Percentiles rank a stretch among this genome's conserved stretches.
Conservation (phyloP, 257 asterid species). For the Solanum habrochaites region DNA sequence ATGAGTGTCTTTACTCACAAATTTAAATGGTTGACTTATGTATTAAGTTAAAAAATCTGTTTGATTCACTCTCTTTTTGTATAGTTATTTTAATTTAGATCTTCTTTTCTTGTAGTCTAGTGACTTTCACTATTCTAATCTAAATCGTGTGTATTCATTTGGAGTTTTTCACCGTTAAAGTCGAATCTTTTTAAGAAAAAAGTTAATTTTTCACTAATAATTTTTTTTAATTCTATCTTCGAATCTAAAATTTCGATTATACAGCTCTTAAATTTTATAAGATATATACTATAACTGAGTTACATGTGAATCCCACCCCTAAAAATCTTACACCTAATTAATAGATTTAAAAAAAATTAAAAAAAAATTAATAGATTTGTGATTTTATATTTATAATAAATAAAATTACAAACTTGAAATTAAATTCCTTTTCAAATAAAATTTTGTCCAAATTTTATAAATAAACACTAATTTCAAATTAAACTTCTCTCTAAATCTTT, state of each 20-base stretch:
- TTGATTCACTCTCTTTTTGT: not conserved
- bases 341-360: no score
- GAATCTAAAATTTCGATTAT: no score
- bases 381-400: not conserved
- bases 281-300: not conserved
- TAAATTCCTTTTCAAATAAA: not conserved
- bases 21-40: not conserved
- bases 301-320: not conserved
- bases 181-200: no score
- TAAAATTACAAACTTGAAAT: not conserved
- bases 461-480: no score
- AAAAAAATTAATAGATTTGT: not conserved
- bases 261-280: no score
- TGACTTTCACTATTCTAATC: not conserved
- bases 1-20: not conserved
- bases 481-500: not conserved
- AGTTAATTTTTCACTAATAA: no score
- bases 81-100: not conserved
- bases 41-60: not conserved
- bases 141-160: not conserved
- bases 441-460: not conserved
- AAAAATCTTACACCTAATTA: not conserved
- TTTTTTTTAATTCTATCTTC: not conserved
- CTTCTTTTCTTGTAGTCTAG: not conserved
- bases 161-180: rapidly evolving